These are phyloP conservation scores for Ophiostoma ips DNA, from an alignment of 2,329 filamentous ascomycete genomes.

Conservation along the genomic window DNA sequence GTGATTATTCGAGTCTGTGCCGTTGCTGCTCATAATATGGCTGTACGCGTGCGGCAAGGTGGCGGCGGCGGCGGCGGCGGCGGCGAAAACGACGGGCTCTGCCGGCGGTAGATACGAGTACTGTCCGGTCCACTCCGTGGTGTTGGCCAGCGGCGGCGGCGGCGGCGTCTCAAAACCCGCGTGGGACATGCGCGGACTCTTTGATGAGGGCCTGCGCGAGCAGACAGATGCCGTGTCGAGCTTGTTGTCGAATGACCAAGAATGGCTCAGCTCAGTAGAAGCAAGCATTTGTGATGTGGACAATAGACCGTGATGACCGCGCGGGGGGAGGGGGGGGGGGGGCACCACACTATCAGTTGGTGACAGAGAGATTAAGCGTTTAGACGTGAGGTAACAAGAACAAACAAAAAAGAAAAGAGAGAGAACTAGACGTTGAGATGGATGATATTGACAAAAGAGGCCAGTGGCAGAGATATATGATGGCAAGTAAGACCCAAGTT, in stretches of 20 bases:
- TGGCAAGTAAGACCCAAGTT: too few relatives aligned
- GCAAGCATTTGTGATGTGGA: slow-evolving; percentile 34
- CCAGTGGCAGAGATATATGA: background rate
- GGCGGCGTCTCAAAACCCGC: slow-evolving; percentile 33
- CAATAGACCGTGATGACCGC: too few relatives aligned
- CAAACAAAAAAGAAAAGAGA: background rate
- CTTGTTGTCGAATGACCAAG: slow-evolving; percentile 43
- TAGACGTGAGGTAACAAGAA: background rate
- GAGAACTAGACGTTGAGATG: background rate
- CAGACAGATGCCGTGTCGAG: slow-evolving; percentile 30
- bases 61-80: too few relatives aligned
- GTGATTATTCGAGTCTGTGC: too few relatives aligned
- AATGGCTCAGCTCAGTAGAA: slow-evolving; percentile 36
- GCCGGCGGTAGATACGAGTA: slow-evolving; percentile 36
- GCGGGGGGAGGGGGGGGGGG: slow-evolving; percentile 16
- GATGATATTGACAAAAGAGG: background rate
- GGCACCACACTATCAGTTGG: background rate
- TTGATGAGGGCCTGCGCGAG: slow-evolving; percentile 20
- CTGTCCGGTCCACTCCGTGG: slow-evolving; percentile 43
- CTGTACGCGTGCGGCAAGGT: too few relatives aligned
- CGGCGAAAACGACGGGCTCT: slow-evolving; percentile 27
- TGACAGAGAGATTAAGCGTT: background rate
- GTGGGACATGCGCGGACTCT: slow-evolving; percentile 42
- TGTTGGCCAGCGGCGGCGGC: slow-evolving; percentile 26
- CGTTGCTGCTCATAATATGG: too few relatives aligned